phyloP scores from a whole-genome alignment of 305 asterid species.

The Coffea humblotiana region DNA sequence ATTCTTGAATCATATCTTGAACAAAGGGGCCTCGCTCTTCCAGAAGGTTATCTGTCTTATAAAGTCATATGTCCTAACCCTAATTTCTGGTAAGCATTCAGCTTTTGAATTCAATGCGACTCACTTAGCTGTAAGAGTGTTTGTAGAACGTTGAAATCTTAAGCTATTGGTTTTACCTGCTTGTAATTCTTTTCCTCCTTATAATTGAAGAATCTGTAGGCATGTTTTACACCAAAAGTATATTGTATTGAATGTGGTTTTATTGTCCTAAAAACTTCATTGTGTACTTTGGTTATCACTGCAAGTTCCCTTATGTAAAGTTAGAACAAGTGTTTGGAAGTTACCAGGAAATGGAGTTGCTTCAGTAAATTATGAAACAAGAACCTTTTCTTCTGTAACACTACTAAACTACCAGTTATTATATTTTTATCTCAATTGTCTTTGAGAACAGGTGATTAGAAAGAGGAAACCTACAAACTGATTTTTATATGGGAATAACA shows the following conservation, averaged over 20 bases:
- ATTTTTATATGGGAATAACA: neutral
- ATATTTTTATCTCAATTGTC: neutral
- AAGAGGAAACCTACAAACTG: neutral
- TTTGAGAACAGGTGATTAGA: neutral
- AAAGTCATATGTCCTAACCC: conserved; percentile 81
- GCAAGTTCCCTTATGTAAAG: conserved; percentile 8
- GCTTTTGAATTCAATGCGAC: neutral
- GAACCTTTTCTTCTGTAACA: neutral
- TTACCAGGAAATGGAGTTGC: neutral
- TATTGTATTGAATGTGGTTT: neutral
- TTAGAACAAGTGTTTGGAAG: neutral
- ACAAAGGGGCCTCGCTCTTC: conserved; percentile 82
- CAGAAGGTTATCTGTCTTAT: conserved; percentile 61
- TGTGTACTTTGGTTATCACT: neutral
- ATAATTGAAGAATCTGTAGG: neutral
- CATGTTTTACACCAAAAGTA: neutral
- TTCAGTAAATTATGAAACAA: neutral
- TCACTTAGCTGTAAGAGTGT: neutral
- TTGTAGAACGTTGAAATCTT: neutral
- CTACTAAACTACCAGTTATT: neutral
- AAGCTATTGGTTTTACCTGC: neutral
- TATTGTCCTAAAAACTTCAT: neutral
- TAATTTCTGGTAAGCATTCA: conserved; percentile 47
- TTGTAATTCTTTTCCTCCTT: neutral
- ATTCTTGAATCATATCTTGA: conserved; percentile 78